Evolutionary conservation across 805 yeast species (phyloP), one percentile per base, ranked within the genome.

Genomic region (Starmerella potacharoeniae): DNA sequence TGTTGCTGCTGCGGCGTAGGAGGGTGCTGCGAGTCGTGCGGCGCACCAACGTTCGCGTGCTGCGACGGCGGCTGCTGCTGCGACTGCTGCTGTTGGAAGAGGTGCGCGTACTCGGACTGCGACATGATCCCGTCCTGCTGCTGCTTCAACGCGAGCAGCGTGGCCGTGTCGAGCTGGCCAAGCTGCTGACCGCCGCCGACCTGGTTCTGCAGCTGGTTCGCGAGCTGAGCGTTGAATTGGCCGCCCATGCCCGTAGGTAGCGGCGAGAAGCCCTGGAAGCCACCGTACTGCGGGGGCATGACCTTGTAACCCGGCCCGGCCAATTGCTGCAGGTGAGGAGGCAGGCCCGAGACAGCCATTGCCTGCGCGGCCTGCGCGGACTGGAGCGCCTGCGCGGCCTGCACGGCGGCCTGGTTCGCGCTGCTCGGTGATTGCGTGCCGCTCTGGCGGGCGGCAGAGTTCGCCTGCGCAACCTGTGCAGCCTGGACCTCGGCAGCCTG

Each of bases 321-420:
- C 16, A 54, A 34, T 22, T 48, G 58, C 49, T 58, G 60, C 14
- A 59, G 34, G 39, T 58, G 62, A 2, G 55, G 55, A 22, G 62
- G 61, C 4, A 58, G 16, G 28, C 58, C 57, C 7, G 55, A 42
- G 36, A 51, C 58, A 1, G 54, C 55, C 47, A 48, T 41, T 14
- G 57, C 59, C 16, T 42, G 45, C 16, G 33, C 33, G n/a, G 48
- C 54, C 51, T 55, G 58, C 6, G 54, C 54, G 22, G 35, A 14
- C 49, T 51, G 54, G 41, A 47, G 40, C 6, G 41, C 50, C 16
- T 47, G 49, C 28, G 49, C 49, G 11, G 50, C 50, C 57, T 51
- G 61, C 41, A n/a, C 51, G n/a, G 49, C 49, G n/a, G 49, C 49
- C n/a, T 30, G 36, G 28, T 30, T n/a, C 7, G 30, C 30, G 31